These are phyloP conservation scores for Kuraishia hungarica DNA, from an alignment of 805 yeast species.

Conservation along the genomic window DNA sequence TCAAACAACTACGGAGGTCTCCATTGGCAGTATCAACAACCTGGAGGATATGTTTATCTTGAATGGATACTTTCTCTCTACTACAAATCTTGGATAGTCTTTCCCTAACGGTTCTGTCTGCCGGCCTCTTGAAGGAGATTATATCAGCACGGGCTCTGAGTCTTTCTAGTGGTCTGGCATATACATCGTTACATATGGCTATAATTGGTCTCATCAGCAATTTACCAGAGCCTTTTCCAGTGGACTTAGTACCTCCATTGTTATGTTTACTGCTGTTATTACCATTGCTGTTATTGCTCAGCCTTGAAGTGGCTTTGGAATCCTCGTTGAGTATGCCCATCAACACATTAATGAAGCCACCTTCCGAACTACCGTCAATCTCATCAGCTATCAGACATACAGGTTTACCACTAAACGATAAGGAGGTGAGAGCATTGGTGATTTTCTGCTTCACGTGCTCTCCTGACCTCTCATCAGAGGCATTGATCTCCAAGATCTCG, in stretches of 20 bases:
- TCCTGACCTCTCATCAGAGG: constrained; percentile 71
- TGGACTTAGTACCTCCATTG: too few relatives aligned
- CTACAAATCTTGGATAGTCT: constrained; percentile 40
- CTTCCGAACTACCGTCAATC: constrained; percentile 71
- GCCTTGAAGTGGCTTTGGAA: constrained; percentile 34
- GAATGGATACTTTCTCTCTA: constrained; percentile 41
- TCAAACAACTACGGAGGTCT: constrained; percentile 81
- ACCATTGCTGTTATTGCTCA: constrained; percentile 15
- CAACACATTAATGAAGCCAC: constrained; percentile 49
- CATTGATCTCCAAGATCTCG: constrained; percentile 76
- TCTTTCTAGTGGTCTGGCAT: constrained; percentile 65
- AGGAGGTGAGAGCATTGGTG: constrained; percentile 53
- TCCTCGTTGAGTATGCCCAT: constrained; percentile 57
- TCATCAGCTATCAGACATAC: constrained; percentile 84
- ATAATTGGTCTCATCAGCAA: constrained; percentile 76
- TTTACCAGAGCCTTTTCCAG: constrained; percentile 15
- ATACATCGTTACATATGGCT: constrained; percentile 85
- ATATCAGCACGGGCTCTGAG: constrained; percentile 69
- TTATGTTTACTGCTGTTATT: too few relatives aligned
- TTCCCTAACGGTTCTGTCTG: constrained; percentile 28
- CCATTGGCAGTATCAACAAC: constrained; percentile 66
- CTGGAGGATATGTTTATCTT: constrained; percentile 47
- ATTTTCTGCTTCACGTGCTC: constrained; percentile 45
- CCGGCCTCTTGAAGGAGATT: constrained; percentile 54
- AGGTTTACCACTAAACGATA: constrained; percentile 64